Conservation (phyloP, 805 yeast genomes). For the Suhomyces sp. region DNA sequence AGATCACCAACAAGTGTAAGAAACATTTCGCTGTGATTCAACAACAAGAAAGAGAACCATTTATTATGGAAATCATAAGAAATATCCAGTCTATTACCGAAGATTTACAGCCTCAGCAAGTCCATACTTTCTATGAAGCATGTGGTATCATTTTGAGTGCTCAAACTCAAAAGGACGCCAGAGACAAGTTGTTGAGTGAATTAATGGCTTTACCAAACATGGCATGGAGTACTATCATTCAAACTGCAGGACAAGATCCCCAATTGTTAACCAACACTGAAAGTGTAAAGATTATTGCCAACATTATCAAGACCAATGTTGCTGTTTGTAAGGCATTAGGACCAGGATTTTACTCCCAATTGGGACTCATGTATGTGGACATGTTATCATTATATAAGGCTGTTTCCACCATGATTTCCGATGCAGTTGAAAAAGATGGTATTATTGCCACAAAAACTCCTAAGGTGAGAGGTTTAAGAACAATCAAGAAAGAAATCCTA, state of each 20-base stretch:
- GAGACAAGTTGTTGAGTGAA: constrained; percentile 69
- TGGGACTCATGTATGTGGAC: constrained; percentile 81
- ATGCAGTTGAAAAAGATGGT: constrained; percentile 76
- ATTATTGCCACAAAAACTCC: constrained; percentile 91
- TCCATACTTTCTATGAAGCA: constrained; percentile 96
- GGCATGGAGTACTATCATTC: constrained; percentile 91
- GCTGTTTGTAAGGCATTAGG: constrained; percentile 95
- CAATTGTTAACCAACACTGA: constrained; percentile 72
- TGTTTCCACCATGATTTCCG: constrained; percentile 80
- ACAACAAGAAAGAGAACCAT: constrained; percentile 82
- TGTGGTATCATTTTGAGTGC: constrained; percentile 93
- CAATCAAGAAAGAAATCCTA: constrained; percentile 91
- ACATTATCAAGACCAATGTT: constrained; percentile 91
- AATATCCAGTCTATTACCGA: constrained; percentile 83
- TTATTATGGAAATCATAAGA: constrained; percentile 83
- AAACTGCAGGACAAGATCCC: constrained; percentile 82
- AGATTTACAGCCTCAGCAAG: constrained; percentile 95
- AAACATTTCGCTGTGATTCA: constrained; percentile 90
- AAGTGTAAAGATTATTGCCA: constrained; percentile 88
- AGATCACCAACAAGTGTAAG: constrained; percentile 92
- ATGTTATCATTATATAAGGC: constrained; percentile 88
- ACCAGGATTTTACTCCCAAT: constrained; percentile 83
- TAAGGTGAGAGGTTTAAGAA: constrained; percentile 90
- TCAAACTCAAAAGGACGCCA: constrained; percentile 64
- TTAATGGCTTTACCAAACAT: constrained; percentile 89